These are phyloP conservation scores for Meripilus lineatus DNA, from an alignment of 1,284 basidiomycete genomes.

Conservation along the genomic window DNA sequence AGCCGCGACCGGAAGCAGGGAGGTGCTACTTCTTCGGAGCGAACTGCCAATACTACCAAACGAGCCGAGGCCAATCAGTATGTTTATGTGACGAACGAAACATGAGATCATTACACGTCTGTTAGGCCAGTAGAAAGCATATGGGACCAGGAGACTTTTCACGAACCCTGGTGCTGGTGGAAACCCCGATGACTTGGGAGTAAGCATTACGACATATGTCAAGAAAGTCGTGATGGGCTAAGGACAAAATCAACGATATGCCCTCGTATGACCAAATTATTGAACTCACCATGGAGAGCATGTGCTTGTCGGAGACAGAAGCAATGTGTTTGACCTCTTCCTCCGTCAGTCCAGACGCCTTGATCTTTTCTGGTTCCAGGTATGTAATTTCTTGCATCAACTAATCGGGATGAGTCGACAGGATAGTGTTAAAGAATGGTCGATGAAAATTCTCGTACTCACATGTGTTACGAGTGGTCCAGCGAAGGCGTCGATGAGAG, in stretches of 20 bases:
- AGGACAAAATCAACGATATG: neutral
- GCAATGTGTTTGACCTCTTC: slow-evolving; percentile 13
- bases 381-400: slow-evolving; percentile 15
- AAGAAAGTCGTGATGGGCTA: slow-evolving; percentile 13
- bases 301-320: slow-evolving; percentile 8
- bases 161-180: slow-evolving; percentile 12
- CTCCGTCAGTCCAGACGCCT: slow-evolving; percentile 14
- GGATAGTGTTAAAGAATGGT: neutral
- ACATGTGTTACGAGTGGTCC: slow-evolving; percentile 13
- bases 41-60: slow-evolving; percentile 11
- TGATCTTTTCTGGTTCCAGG: slow-evolving; percentile 13
- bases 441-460: slow-evolving; percentile 2
- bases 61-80: neutral
- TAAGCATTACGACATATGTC: slow-evolving; percentile 8
- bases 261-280: neutral
- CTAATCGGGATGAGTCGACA: neutral
- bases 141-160: slow-evolving; percentile 12
- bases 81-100: neutral
- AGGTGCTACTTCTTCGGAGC: slow-evolving; percentile 10
- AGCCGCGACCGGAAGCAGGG: too few species aligned
- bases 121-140: slow-evolving; percentile 11
- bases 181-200: slow-evolving; percentile 12
- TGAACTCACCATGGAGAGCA: slow-evolving; percentile 10
- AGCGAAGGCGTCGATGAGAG: slow-evolving; percentile 13
- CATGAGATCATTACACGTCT: slow-evolving; percentile 6